Base-by-base conservation (phyloP, 371 early-diverging fungal genomes). In the Haplosporangium sp. region DNA sequence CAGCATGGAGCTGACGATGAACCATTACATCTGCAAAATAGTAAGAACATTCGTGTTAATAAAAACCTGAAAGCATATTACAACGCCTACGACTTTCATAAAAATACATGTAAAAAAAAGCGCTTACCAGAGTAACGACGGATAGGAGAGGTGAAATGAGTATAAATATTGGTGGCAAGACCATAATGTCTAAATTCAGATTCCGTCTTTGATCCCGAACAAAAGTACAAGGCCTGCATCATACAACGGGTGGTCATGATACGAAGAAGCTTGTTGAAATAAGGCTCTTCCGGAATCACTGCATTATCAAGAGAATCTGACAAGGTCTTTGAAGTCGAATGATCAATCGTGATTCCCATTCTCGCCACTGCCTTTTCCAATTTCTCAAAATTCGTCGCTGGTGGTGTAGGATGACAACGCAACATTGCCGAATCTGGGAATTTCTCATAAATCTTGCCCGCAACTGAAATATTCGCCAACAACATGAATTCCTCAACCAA, bases 401-500 rank as follows among this genome's bases (percentile, higher is more conserved):
- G 92, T 17, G 94, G 93, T 6, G 85, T 84, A 10, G 95, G 96
- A 82, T 97, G 97, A 55, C 92, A 85, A 55, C 99, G 94, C 47
- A 99, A 87, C 77, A 99, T 85, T 9, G 99, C 94, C 42, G 93
- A 90, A 20, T 95, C 94, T 0, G 98, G 97, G 85, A 94, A 96
- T 62, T 90, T 84, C 52, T 88, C 83, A 72, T 88, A 89, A 40
- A 99, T 96, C 77, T 95, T 95, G 74, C 92, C 84, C 0, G 99
- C 99, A 0, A 99, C 99, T 58, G 94, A 93, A 67, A 97, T 96
- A 83, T 99, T 99, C 50, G 99, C 99, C 27, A 99, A 86, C 59
- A 99, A 87, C 99, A 99, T 99, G 83, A 99, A 98, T 85, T 99
- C 99, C 85, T 99, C 99, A 37, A 99, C 96, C 10, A 99, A 87